Conservation (phyloP, 2,329 filamentous ascomycete species). For the Intubia oerlemansii region DNA sequence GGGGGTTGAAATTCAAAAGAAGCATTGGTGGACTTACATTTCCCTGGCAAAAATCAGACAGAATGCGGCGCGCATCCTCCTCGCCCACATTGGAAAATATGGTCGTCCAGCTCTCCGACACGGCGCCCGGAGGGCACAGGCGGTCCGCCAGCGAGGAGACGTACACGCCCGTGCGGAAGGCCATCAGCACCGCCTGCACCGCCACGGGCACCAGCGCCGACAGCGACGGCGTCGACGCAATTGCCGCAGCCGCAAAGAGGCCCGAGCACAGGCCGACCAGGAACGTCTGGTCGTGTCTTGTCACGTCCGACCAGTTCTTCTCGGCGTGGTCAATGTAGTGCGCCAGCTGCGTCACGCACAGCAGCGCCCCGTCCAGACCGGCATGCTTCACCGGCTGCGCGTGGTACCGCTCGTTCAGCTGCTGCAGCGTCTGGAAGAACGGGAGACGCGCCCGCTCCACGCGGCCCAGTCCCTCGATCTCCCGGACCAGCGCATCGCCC, state of each 20-base stretch:
- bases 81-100: constrained; percentile 37
- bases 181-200: constrained; percentile 40
- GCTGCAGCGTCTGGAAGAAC: constrained; percentile 37
- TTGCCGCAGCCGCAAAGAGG: constrained; percentile 45
- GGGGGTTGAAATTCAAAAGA: neutral
- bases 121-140: constrained; percentile 17
- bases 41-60: constrained; percentile 35
- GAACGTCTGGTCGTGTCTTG: constrained; percentile 26
- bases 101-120: constrained; percentile 42
- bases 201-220: constrained; percentile 39
- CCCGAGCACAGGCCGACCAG: constrained; percentile 48
- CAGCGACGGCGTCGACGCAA: constrained; percentile 40
- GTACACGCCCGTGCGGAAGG: constrained; percentile 41
- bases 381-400: constrained; percentile 33
- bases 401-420: constrained; percentile 44
- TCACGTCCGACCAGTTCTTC: constrained; percentile 31
- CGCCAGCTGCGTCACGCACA: constrained; percentile 42
- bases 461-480: constrained; percentile 33
- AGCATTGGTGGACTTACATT: constrained; percentile 18
- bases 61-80: constrained; percentile 23
- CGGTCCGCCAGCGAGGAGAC: constrained; percentile 27
- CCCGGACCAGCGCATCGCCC: constrained; percentile 34
- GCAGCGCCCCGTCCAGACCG: constrained; percentile 40
- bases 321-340: constrained; percentile 43
- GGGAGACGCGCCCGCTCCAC: constrained; percentile 37